These are phyloP conservation scores for Rhynchosporium secalis DNA, from an alignment of 2,329 filamentous ascomycete species.

Conservation along the genomic window DNA sequence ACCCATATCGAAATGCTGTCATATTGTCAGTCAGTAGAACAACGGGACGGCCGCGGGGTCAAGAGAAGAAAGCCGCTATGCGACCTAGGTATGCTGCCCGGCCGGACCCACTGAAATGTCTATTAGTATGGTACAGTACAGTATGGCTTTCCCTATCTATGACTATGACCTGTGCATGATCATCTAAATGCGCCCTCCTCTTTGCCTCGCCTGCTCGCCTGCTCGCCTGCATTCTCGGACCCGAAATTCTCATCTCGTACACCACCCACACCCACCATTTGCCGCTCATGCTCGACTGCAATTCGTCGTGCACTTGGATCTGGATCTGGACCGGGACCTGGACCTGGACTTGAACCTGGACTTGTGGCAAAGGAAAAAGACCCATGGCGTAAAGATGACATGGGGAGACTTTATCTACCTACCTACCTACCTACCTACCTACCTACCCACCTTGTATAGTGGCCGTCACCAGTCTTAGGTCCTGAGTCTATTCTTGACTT, in stretches of 20 bases:
- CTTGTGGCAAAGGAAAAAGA: neutral
- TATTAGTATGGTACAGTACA: neutral
- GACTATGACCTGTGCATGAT: no score
- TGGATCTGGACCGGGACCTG: no score
- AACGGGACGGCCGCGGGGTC: neutral
- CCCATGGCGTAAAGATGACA: slow-evolving; percentile 7
- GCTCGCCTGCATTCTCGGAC: neutral
- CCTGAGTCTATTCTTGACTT: no score
- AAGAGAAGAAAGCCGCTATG: neutral
- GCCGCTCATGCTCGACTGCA: no score
- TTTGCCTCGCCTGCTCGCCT: neutral
- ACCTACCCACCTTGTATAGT: neutral
- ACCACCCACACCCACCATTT: no score
- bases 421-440: no score
- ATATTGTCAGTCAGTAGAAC: no score
- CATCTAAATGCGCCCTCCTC: no score
- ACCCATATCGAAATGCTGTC: no score
- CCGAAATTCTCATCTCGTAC: no score
- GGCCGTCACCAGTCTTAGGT: neutral
- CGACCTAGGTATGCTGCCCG: neutral
- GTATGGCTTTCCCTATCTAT: no score
- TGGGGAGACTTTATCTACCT: neutral
- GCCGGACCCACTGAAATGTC: slow-evolving; percentile 4
- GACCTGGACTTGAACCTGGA: neutral
- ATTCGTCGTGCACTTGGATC: no score